phyloP scores from a whole-genome alignment of 768 basidiomycete genomes.

The Lactifluus subvellereus region DNA sequence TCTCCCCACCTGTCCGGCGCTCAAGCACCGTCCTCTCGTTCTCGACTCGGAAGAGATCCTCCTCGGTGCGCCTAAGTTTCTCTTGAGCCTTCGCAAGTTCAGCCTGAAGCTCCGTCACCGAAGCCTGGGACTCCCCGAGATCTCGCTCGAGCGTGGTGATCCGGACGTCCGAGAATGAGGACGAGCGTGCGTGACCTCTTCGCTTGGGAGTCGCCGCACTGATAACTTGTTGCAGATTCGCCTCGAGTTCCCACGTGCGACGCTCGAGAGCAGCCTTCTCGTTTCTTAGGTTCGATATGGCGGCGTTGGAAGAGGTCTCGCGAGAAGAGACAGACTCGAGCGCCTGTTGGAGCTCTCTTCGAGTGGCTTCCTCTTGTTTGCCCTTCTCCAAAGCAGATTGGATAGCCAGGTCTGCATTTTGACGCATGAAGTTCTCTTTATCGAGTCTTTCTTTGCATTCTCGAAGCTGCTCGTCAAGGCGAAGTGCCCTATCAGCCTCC shows the following conservation, averaged over 20 bases:
- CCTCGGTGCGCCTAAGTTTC: slow-evolving; percentile 44
- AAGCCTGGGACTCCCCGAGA: slow-evolving; percentile 41
- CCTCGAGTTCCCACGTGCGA: slow-evolving; percentile 55
- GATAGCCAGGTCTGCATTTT: slow-evolving; percentile 19
- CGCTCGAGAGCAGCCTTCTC: slow-evolving; percentile 55
- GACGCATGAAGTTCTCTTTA: slow-evolving; percentile 18
- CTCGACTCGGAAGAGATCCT: slow-evolving; percentile 44
- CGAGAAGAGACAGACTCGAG: slow-evolving; percentile 19
- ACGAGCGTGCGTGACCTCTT: slow-evolving; percentile 43
- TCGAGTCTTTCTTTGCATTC: slow-evolving; percentile 18
- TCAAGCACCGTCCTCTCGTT: slow-evolving; percentile 57
- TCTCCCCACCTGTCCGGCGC: slow-evolving; percentile 39
- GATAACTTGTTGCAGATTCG: slow-evolving; percentile 34
- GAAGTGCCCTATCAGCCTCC: slow-evolving; percentile 22
- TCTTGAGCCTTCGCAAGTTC: slow-evolving; percentile 40
- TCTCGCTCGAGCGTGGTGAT: slow-evolving; percentile 52
- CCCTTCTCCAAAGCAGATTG: slow-evolving; percentile 14
- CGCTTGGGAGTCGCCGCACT: slow-evolving; percentile 33
- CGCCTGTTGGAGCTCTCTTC: slow-evolving; percentile 20
- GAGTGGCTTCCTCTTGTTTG: slow-evolving; percentile 17
- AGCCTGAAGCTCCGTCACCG: slow-evolving; percentile 40
- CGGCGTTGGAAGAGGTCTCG: slow-evolving; percentile 11
- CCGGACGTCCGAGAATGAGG: slow-evolving; percentile 49
- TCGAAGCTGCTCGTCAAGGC: slow-evolving; percentile 15
- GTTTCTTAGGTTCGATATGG: slow-evolving; percentile 37